A percentile compares a stretch with the other conserved stretches of the same genome.
phyloP scores from a whole-genome alignment of 1,284 basidiomycete genomes.

The Trametes polyzona region DNA sequence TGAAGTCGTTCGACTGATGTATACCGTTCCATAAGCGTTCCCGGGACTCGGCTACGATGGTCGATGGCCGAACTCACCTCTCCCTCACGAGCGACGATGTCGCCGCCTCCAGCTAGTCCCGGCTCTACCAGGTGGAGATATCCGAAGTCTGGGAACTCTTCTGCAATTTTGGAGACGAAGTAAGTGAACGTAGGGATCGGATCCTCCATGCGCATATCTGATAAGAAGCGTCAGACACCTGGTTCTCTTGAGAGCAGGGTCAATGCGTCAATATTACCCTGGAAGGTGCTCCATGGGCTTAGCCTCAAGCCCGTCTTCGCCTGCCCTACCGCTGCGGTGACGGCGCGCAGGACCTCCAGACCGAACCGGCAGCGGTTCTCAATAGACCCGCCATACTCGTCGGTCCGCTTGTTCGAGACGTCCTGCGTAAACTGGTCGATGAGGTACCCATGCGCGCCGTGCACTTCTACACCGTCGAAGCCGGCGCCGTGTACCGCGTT shows the following conservation, averaged over 20 bases:
- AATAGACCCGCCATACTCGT: conserved; percentile 61
- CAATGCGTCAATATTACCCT: no score
- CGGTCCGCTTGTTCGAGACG: conserved; percentile 55
- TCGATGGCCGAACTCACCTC: not conserved
- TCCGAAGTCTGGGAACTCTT: conserved; percentile 45
- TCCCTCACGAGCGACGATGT: not conserved
- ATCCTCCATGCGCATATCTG: conserved; percentile 45
- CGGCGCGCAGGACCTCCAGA: conserved; percentile 52
- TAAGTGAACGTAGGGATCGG: conserved; percentile 42
- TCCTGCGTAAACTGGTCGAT: conserved; percentile 49
- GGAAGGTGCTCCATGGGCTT: conserved; percentile 51
- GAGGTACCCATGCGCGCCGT: conserved; percentile 43
- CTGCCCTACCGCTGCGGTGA: conserved; percentile 48
- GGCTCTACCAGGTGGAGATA: conserved; percentile 53
- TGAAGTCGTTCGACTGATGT: conserved; percentile 35
- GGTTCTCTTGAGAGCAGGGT: no score
- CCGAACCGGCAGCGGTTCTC: conserved; percentile 58
- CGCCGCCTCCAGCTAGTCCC: conserved; percentile 11
- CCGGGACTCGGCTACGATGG: not conserved
- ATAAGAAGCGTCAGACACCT: no score
- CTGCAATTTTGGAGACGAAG: conserved; percentile 33
- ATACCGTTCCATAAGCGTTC: not conserved
- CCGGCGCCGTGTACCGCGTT: conserved; percentile 49
- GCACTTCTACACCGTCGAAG: conserved; percentile 48
- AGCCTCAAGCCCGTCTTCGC: conserved; percentile 52